Base-by-base conservation (phyloP, 768 basidiomycete genomes). In the Russula emetica region DNA sequence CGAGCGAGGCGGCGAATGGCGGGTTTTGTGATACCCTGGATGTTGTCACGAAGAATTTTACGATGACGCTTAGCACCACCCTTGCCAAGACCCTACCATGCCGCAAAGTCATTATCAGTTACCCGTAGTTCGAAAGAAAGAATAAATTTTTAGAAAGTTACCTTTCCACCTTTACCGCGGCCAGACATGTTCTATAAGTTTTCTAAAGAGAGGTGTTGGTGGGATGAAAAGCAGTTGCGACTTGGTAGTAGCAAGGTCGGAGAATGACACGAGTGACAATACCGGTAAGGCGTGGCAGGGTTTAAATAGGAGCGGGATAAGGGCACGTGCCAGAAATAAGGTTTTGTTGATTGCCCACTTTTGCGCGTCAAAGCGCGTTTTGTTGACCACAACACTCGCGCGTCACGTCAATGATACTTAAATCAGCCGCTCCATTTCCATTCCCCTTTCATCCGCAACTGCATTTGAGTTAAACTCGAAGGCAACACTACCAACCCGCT, bases 21-120 rank as follows among this genome's bases (percentile, higher is more conserved):
- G 66, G 84, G 83, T 76, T 85, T 84, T 69, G 83, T 84, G 71
- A 85, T 85, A 74, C 90, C 92, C 75, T 90, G 88, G 66, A 89
- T 88, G 78, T 86, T 90, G 74, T 90, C 86, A 66, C 88, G 86
- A 70, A 89, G 83, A 77, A 90, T 88, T 78, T 88, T 88, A 73
- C 86, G 84, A 75, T 88, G 86, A 74, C 87, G 85, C 78, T 88
- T 89, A 59, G 86, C 87, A 74, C 87, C 86, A 70, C 87, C 85
- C 78, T 87, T 88, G 76, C 87, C 86, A 75, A 87, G 85, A 70
- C 87, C 87, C 85, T 87, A 70, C 30, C 60, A 55, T 34, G n/a
- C n/a, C n/a, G 52, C 30, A 60, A 34, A 26, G 9, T 60, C 42
- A 50, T 30, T 14, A 40, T 56, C 30, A 56, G 36, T 14, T 53